Conservation (phyloP, 495 filamentous ascomycete species). For the Aspergillus incahuasiensis region DNA sequence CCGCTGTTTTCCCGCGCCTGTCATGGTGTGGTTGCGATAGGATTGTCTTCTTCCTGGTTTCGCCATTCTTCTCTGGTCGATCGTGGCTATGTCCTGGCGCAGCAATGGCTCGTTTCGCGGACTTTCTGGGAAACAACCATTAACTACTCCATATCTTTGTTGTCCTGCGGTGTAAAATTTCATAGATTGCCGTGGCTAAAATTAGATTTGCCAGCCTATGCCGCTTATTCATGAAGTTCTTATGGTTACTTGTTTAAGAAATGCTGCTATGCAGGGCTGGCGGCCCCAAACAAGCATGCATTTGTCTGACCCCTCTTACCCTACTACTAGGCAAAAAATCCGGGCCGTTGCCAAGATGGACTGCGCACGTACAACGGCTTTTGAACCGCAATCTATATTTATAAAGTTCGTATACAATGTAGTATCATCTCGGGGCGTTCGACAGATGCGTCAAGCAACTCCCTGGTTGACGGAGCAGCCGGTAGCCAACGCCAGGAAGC, state of each 20-base stretch:
- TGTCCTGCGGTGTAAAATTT: not conserved
- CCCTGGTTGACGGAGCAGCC: not conserved
- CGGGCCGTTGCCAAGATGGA: not conserved
- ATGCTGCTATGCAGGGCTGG: not conserved
- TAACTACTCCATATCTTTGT: not conserved
- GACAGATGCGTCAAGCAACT: not conserved
- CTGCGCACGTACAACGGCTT: not conserved
- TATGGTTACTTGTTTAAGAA: not conserved
- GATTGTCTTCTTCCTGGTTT: not conserved
- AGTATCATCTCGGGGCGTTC: not conserved
- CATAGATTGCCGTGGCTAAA: not conserved
- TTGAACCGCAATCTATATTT: not conserved
- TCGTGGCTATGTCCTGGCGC: constrained; percentile 26
- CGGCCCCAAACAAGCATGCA: not conserved
- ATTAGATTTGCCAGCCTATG: not conserved
- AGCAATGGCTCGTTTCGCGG: constrained; percentile 17
- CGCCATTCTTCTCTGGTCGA: constrained; percentile 1
- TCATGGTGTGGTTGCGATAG: not conserved
- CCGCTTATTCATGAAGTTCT: not conserved
- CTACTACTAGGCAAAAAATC: not conserved
- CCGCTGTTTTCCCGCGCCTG: not conserved
- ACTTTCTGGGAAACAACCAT: constrained; percentile 18
- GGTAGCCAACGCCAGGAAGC: too few species aligned
- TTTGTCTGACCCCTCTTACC: not conserved
- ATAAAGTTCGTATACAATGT: not conserved